Conservation (phyloP, 1,284 basidiomycete species). For the Austroboletus niveus region DNA sequence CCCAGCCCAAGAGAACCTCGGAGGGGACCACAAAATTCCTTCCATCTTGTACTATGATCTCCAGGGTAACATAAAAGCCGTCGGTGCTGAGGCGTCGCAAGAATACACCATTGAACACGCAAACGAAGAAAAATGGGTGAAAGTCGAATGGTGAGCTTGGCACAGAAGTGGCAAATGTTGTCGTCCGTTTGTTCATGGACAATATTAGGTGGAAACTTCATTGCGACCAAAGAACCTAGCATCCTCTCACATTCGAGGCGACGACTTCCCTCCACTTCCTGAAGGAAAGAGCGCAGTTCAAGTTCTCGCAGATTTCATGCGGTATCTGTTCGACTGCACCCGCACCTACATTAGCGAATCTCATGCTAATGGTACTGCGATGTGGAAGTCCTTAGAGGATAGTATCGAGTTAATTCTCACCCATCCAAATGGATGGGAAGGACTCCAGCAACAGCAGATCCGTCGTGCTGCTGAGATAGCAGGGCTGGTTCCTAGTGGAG, state of each 20-base stretch:
- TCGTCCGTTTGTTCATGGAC: not conserved
- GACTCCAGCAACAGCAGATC: slow-evolving; percentile 2
- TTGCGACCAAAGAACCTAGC: slow-evolving; percentile 37
- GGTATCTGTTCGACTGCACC: slow-evolving; percentile 45
- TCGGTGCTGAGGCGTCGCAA: not conserved
- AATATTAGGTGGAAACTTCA: slow-evolving; percentile 53
- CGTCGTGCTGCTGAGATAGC: slow-evolving; percentile 33
- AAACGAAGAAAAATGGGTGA: not conserved
- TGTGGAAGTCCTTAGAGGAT: slow-evolving; percentile 30
- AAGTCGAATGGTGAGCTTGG: not conserved
- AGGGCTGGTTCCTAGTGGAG: slow-evolving; percentile 25
- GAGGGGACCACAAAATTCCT: no score
- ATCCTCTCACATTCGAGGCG: slow-evolving; percentile 6
- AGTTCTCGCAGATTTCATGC: slow-evolving; percentile 31
- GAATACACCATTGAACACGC: not conserved
- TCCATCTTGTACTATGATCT: not conserved
- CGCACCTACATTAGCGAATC: slow-evolving; percentile 44
- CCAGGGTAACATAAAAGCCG: not conserved
- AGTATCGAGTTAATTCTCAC: slow-evolving; percentile 34
- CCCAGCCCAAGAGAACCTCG: no score
- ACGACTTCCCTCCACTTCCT: slow-evolving; percentile 42
- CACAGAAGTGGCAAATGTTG: not conserved
- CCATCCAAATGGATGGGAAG: slow-evolving; percentile 42
- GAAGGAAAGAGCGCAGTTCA: slow-evolving; percentile 37
- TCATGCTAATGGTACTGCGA: slow-evolving; percentile 23